Conservation (phyloP, 805 yeast genomes). For the Ogataea trehalophila region DNA sequence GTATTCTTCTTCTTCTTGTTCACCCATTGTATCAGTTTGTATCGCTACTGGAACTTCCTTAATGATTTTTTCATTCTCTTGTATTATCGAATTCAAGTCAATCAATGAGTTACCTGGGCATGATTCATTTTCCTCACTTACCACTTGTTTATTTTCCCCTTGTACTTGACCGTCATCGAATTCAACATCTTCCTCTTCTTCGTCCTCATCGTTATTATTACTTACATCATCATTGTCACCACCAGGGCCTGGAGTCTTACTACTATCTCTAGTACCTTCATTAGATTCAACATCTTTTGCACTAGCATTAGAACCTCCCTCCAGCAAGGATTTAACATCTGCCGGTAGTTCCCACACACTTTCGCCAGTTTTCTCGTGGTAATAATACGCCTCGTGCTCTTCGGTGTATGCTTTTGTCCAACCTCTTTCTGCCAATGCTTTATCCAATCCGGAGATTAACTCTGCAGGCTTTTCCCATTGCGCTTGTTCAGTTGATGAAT, state of each 20-base stretch:
- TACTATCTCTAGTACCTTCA: background rate
- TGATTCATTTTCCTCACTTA: background rate
- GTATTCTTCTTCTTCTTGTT: background rate
- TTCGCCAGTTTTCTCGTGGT: slow-evolving; percentile 55
- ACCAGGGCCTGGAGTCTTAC: background rate
- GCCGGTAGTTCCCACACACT: slow-evolving; percentile 81
- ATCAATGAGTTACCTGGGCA: slow-evolving; percentile 11
- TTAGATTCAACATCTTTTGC: slow-evolving; percentile 2
- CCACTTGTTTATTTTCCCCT: too few species aligned
- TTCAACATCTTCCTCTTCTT: slow-evolving; percentile 5
- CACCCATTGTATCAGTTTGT: background rate
- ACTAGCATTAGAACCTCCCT: background rate
- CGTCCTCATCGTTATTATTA: background rate
- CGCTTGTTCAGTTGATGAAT: slow-evolving; percentile 58
- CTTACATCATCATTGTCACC: background rate
- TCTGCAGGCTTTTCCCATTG: slow-evolving; percentile 79
- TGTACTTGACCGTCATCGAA: background rate
- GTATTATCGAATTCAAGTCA: slow-evolving; percentile 4
- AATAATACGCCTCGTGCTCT: slow-evolving; percentile 65
- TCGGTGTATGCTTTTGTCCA: slow-evolving; percentile 49
- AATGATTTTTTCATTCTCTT: slow-evolving; percentile 3
- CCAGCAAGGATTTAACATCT: slow-evolving; percentile 30
- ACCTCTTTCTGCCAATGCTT: slow-evolving; percentile 43
- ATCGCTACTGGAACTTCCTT: background rate
- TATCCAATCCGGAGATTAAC: slow-evolving; percentile 32